Evolutionary conservation across 768 basidiomycete genomes (phyloP).

Genomic region (Dioszegia aurantiaca): DNA sequence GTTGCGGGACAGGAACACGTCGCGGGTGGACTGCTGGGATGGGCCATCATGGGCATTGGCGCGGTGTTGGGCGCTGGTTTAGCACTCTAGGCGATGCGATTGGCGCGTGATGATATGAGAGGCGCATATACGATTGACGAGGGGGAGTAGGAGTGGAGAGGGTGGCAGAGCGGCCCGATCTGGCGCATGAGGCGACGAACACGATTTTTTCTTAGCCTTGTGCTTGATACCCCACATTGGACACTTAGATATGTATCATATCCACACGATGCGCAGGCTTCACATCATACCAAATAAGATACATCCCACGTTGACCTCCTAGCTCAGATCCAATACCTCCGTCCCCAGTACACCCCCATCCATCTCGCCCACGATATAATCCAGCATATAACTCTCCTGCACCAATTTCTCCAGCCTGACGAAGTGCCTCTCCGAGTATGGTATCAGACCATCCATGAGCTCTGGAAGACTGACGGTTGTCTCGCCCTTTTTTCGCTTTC

Average conservation of each 20-base stretch:
- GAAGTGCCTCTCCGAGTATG: conserved; percentile 92
- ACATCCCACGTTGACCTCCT: too few relatives aligned
- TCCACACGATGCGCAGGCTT: too few relatives aligned
- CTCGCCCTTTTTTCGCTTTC: conserved; percentile 21
- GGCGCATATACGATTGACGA: too few relatives aligned
- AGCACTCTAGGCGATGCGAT: conserved; percentile 3
- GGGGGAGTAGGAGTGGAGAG: too few relatives aligned
- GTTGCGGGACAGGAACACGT: background rate
- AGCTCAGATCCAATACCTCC: conserved; percentile 35
- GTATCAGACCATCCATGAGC: conserved; percentile 77
- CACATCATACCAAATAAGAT: too few relatives aligned
- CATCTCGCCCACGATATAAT: conserved; percentile 59
- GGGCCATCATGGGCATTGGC: conserved; percentile 10
- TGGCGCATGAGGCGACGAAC: too few relatives aligned
- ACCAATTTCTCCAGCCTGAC: conserved; percentile 77
- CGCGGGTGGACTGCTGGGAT: conserved; percentile 5
- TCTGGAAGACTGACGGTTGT: conserved; percentile 47
- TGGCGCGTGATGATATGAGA: background rate
- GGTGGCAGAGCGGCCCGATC: too few relatives aligned
- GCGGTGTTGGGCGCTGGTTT: conserved; percentile 7
- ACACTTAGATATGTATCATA: conserved; percentile 10
- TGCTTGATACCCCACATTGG: background rate
- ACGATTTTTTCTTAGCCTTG: background rate
- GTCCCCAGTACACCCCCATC: conserved; percentile 47
- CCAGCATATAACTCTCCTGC: conserved; percentile 93